Evolutionary conservation across 768 basidiomycete genomes (phyloP).

Genomic region (Rhizopogon vesiculosus): DNA sequence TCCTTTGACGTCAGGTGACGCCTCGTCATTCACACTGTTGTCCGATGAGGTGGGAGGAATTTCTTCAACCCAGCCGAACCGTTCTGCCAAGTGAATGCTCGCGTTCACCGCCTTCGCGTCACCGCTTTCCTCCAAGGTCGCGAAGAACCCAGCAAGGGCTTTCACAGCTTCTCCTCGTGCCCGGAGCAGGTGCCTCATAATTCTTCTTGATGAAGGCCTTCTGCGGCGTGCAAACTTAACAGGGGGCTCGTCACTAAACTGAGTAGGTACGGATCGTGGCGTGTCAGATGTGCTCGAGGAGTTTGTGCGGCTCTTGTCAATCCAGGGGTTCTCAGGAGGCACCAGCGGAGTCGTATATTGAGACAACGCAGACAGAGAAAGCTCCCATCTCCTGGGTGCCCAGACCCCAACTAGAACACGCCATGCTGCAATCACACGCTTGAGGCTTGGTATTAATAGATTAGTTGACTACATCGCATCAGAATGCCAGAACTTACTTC

Average conservation of each 20-base stretch:
- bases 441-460: slow-evolving; percentile 45
- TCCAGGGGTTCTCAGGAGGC: slow-evolving; percentile 70
- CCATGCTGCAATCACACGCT: slow-evolving; percentile 91
- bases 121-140: slow-evolving; percentile 51
- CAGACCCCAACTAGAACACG: slow-evolving; percentile 94
- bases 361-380: slow-evolving; percentile 67
- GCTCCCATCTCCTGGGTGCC: slow-evolving; percentile 81
- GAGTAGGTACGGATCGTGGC: slow-evolving; percentile 12
- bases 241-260: slow-evolving; percentile 33
- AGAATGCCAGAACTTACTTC: slow-evolving; percentile 44
- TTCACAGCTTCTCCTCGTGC: slow-evolving; percentile 81
- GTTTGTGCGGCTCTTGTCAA: slow-evolving; percentile 41
- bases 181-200: slow-evolving; percentile 86
- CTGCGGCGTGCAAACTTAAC: slow-evolving; percentile 26
- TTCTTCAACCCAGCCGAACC: slow-evolving; percentile 37
- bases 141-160: slow-evolving; percentile 68
- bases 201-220: slow-evolving; percentile 70
- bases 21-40: slow-evolving; percentile 21
- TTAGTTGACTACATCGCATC: not conserved
- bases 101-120: slow-evolving; percentile 42
- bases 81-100: slow-evolving; percentile 43
- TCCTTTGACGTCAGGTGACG: slow-evolving; percentile 31
- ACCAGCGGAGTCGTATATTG: slow-evolving; percentile 64
- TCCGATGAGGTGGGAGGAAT: slow-evolving; percentile 10
- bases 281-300: slow-evolving; percentile 9